Conservation (phyloP, 2,329 filamentous ascomycete species). For the Dothideomycetes sp. region DNA sequence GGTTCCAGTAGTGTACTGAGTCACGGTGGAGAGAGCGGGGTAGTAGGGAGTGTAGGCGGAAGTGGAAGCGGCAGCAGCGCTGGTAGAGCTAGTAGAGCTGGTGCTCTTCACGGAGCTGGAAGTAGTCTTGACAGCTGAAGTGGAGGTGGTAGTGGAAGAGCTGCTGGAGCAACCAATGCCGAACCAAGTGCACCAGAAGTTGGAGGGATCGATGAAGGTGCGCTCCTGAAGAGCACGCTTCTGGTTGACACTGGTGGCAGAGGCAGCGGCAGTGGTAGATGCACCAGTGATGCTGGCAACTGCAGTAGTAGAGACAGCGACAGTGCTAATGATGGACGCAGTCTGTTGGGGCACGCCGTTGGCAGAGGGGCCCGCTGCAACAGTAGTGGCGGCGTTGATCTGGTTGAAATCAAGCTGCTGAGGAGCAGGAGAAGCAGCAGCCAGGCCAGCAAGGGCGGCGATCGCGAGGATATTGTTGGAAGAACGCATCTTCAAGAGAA, state of each 20-base stretch:
- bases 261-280: slow-evolving; percentile 5
- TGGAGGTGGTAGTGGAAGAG: slow-evolving; percentile 6
- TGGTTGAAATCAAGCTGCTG: slow-evolving; percentile 14
- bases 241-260: slow-evolving; percentile 5
- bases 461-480: slow-evolving; percentile 9
- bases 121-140: slow-evolving; percentile 5
- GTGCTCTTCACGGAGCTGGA: slow-evolving; percentile 5
- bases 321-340: slow-evolving; percentile 9
- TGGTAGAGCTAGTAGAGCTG: neutral
- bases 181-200: slow-evolving; percentile 3
- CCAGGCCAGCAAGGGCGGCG: slow-evolving; percentile 12
- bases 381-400: slow-evolving; percentile 11
- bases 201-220: slow-evolving; percentile 3
- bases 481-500: slow-evolving; percentile 9
- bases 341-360: slow-evolving; percentile 9
- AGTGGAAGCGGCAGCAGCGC: slow-evolving; percentile 3
- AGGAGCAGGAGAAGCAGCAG: slow-evolving; percentile 11
- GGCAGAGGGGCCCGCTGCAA: slow-evolving; percentile 11
- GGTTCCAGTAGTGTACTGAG: slow-evolving; percentile 2
- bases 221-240: slow-evolving; percentile 7
- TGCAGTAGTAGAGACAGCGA: slow-evolving; percentile 12
- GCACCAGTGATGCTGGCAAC: slow-evolving; percentile 9
- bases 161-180: slow-evolving; percentile 5
- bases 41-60: slow-evolving; percentile 5
- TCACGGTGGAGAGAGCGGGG: slow-evolving; percentile 6